A percentile compares a stretch with the other conserved stretches of the same genome.
phyloP scores from a whole-genome alignment of 2,329 filamentous ascomycete species.

The Leptographium flavum region DNA sequence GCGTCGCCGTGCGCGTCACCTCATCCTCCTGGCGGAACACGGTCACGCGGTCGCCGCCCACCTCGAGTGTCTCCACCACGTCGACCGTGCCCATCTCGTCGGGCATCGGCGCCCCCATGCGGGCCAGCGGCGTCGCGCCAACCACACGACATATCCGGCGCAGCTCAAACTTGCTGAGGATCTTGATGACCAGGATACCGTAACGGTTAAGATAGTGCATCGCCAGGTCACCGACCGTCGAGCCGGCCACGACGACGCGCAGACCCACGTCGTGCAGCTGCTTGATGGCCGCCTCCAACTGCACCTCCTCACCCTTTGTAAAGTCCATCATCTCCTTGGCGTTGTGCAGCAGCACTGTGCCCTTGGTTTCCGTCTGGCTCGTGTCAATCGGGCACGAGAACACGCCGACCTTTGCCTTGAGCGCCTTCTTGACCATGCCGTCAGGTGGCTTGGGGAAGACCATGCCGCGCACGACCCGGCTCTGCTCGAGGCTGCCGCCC shows the following conservation, averaged over 20 bases:
- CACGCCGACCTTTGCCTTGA: slow-evolving; percentile 89
- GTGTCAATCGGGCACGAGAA: slow-evolving; percentile 93
- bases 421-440: slow-evolving; percentile 77
- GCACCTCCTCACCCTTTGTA: slow-evolving; percentile 87
- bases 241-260: slow-evolving; percentile 80
- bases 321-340: slow-evolving; percentile 98
- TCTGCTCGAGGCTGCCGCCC: slow-evolving; percentile 91
- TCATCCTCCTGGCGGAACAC: slow-evolving; percentile 96
- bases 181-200: slow-evolving; percentile 89
- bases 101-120: slow-evolving; percentile 96
- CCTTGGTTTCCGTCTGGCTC: slow-evolving; percentile 96
- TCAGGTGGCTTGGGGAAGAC: slow-evolving; percentile 95
- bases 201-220: slow-evolving; percentile 97
- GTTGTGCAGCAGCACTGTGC: slow-evolving; percentile 90
- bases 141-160: slow-evolving; percentile 90
- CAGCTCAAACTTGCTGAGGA: slow-evolving; percentile 96
- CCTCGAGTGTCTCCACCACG: slow-evolving; percentile 91
- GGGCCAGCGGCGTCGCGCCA: slow-evolving; percentile 87
- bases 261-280: slow-evolving; percentile 89
- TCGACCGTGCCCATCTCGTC: slow-evolving; percentile 96
- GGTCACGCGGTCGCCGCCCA: slow-evolving; percentile 93
- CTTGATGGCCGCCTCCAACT: slow-evolving; percentile 85
- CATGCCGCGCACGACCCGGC: slow-evolving; percentile 92
- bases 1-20: slow-evolving; percentile 78
- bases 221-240: slow-evolving; percentile 88